phyloP scores from a whole-genome alignment of 129 eudicot genomes.

The Centrapalus pauciflorus region DNA sequence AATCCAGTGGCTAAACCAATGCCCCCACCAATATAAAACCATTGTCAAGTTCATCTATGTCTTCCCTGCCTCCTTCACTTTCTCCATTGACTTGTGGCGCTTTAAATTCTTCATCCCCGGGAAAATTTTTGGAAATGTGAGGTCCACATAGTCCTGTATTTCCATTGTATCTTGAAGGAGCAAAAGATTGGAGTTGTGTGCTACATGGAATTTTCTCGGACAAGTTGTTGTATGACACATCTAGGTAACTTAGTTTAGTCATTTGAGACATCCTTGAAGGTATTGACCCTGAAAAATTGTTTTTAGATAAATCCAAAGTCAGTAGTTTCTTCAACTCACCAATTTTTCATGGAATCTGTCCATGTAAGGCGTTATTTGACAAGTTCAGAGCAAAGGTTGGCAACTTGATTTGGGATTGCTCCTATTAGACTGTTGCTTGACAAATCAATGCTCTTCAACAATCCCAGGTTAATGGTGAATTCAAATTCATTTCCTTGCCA shows the following conservation, averaged over 20 bases:
- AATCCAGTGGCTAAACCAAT: background rate
- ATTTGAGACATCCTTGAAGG: too few species aligned
- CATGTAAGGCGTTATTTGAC: slow-evolving; percentile 14
- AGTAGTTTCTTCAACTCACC: too few species aligned
- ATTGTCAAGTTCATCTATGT: background rate
- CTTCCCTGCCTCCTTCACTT: background rate
- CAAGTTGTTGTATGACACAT: slow-evolving; percentile 13
- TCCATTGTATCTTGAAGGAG: background rate
- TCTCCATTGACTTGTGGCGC: background rate
- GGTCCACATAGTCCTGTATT: too few species aligned
- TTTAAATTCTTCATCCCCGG: too few species aligned
- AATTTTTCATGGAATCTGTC: slow-evolving; percentile 26
- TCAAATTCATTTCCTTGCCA: too few species aligned
- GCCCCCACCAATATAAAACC: slow-evolving; percentile 5
- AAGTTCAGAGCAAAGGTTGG: slow-evolving; percentile 17
- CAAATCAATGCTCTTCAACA: slow-evolving; percentile 23
- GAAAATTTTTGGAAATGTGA: too few species aligned
- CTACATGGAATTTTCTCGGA: slow-evolving; percentile 18
- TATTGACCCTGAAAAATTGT: too few species aligned
- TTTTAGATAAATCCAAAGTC: too few species aligned
- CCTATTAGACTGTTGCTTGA: slow-evolving; percentile 21
- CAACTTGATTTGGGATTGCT: slow-evolving; percentile 7
- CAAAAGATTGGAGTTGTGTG: background rate
- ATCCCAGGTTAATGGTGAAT: background rate
- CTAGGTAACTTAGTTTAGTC: background rate